phyloP scores from a whole-genome alignment of 148 eudicot species.

The Silene conica region DNA sequence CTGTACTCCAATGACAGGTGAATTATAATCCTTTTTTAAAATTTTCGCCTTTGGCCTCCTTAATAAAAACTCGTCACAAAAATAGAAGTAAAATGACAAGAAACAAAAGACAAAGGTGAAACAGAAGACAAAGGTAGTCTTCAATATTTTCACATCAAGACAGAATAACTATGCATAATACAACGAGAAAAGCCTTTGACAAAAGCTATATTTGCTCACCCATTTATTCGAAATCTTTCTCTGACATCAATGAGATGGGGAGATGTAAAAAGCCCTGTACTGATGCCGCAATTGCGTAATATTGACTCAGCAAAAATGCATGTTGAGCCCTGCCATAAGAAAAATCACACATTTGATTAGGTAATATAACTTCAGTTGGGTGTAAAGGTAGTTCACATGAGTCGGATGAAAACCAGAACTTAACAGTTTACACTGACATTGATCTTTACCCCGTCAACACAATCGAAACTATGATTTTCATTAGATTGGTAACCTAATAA shows the following conservation, averaged over 20 bases:
- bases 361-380: background rate
- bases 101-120: background rate
- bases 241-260: conserved; percentile 98
- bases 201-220: conserved; percentile 39
- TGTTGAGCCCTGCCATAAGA: conserved; percentile 70
- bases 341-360: background rate
- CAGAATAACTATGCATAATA: background rate
- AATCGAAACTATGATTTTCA: no score
- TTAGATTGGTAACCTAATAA: no score
- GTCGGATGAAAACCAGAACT: background rate
- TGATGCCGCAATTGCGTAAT: conserved; percentile 84
- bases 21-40: no score
- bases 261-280: conserved; percentile 93
- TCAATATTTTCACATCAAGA: background rate
- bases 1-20: no score
- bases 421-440: background rate
- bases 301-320: conserved; percentile 83
- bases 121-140: background rate
- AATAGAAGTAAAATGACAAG: background rate
- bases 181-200: background rate
- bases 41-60: no score
- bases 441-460: background rate
- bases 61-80: no score
- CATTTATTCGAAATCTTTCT: conserved; percentile 89
- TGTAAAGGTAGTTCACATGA: background rate